Conservation (phyloP, 2,329 filamentous ascomycete genomes). For the Cordyceps farinosa region DNA sequence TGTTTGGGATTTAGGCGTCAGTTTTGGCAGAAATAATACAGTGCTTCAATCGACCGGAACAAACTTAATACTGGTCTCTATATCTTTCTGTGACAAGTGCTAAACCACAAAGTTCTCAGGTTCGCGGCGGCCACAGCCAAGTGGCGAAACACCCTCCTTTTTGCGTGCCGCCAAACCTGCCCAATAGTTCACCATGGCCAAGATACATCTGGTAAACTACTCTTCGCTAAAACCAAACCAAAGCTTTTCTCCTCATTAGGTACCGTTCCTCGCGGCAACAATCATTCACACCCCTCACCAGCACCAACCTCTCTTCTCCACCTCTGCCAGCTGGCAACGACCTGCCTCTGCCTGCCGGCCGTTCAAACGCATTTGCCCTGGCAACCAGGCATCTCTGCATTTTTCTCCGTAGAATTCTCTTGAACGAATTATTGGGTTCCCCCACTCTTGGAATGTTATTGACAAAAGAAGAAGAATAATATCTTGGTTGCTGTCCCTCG, state of each 20-base stretch:
- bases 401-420: not conserved
- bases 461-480: not conserved
- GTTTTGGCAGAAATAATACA: not conserved
- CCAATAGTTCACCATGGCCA: not conserved
- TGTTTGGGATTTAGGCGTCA: not conserved
- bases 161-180: not conserved
- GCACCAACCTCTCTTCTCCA: constrained; percentile 2
- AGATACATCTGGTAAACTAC: not conserved
- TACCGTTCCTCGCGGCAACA: not conserved
- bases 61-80: not conserved
- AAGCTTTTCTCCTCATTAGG: not conserved
- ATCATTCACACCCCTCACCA: not conserved
- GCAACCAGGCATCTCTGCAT: constrained; percentile 4
- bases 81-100: too few species aligned
- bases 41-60: not conserved
- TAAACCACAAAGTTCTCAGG: too few species aligned
- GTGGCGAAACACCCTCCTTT: too few species aligned
- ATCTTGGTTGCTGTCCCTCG: not conserved
- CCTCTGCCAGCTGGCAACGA: constrained; percentile 16
- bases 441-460: not conserved
- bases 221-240: too few species aligned
- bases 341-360: constrained; percentile 3
- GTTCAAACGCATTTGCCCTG: constrained; percentile 1
- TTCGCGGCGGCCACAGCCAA: not conserved
- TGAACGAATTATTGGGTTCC: not conserved